Evolutionary conservation across 805 yeast genomes (phyloP).

Genomic region (Barnettozyma vustinii): DNA sequence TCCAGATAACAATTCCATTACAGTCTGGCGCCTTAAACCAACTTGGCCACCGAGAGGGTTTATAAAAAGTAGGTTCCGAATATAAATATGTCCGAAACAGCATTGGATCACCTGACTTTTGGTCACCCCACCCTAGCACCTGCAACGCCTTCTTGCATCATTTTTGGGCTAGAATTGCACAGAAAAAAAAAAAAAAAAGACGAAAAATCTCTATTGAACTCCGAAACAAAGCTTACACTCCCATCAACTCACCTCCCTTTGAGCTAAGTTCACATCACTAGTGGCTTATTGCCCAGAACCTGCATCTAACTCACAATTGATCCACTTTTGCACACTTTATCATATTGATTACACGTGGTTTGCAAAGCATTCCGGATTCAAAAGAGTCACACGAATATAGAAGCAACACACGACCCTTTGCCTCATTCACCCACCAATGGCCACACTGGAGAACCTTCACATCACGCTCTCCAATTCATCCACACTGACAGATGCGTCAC

Average conservation of each 20-base stretch:
- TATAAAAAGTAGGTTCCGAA: neutral
- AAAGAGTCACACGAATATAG: constrained; percentile 8
- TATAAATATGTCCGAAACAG: too few relatives aligned
- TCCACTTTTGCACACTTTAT: neutral
- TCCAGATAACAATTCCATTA: constrained; percentile 30
- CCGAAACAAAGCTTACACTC: neutral
- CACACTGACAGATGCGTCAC: constrained; percentile 2
- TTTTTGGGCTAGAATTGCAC: neutral
- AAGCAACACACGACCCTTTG: constrained; percentile 7
- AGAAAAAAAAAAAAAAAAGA: too few relatives aligned
- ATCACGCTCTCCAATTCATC: constrained; percentile 18
- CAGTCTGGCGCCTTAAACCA: constrained; percentile 36
- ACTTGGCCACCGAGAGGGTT: constrained; percentile 34
- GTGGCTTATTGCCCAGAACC: neutral
- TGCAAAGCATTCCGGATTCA: neutral
- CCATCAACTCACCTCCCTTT: neutral
- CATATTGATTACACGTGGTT: neutral
- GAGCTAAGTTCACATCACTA: neutral
- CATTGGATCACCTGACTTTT: too few relatives aligned
- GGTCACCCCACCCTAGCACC: too few relatives aligned
- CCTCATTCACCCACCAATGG: constrained; percentile 4
- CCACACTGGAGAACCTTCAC: constrained; percentile 13
- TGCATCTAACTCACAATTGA: neutral
- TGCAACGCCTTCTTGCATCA: neutral
- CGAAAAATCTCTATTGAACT: neutral